Evolutionary conservation across 805 yeast genomes (phyloP).

Genomic region (Komagataella pastoris): DNA sequence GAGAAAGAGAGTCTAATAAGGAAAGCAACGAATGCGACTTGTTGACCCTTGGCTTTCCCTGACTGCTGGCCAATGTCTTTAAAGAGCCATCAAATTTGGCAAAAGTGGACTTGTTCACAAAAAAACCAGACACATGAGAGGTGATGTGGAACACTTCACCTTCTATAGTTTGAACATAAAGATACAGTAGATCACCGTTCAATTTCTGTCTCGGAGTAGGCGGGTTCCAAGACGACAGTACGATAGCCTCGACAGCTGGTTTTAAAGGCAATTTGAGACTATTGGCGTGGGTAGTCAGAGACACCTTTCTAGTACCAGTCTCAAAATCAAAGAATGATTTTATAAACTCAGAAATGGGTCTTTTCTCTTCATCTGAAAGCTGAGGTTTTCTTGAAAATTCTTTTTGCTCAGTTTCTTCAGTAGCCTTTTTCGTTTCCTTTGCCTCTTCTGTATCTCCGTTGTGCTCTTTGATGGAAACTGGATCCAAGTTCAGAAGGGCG

Average conservation of each 20-base stretch:
- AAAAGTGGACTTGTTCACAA: conserved; percentile 54
- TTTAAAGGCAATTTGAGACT: conserved; percentile 18
- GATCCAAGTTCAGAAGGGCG: conserved; percentile 23
- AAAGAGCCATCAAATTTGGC: conserved; percentile 58
- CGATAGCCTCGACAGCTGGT: conserved; percentile 41
- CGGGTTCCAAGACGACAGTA: conserved; percentile 77
- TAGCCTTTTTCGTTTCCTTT: conserved; percentile 5
- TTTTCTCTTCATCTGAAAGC: conserved; percentile 19
- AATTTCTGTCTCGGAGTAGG: conserved; percentile 48
- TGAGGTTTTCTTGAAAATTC: conserved; percentile 3
- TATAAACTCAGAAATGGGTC: conserved; percentile 8
- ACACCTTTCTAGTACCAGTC: conserved; percentile 4
- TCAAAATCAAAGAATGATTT: conserved; percentile 6
- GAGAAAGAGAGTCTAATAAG: conserved; percentile 53
- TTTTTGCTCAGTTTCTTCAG: conserved; percentile 4
- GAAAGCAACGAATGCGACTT: conserved; percentile 40
- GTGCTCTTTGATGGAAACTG: conserved; percentile 7
- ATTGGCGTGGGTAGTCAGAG: conserved; percentile 12
- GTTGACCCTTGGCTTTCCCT: conserved; percentile 7
- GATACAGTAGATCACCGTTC: conserved; percentile 71
- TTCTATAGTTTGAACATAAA: conserved; percentile 67
- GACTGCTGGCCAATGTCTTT: conserved; percentile 13
- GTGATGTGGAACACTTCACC: conserved; percentile 71
- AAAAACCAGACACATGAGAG: conserved; percentile 69
- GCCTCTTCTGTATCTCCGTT: conserved; percentile 6